Evolutionary conservation across 2,329 filamentous ascomycete genomes (phyloP).

Genomic region (Lecanicillium sp.): DNA sequence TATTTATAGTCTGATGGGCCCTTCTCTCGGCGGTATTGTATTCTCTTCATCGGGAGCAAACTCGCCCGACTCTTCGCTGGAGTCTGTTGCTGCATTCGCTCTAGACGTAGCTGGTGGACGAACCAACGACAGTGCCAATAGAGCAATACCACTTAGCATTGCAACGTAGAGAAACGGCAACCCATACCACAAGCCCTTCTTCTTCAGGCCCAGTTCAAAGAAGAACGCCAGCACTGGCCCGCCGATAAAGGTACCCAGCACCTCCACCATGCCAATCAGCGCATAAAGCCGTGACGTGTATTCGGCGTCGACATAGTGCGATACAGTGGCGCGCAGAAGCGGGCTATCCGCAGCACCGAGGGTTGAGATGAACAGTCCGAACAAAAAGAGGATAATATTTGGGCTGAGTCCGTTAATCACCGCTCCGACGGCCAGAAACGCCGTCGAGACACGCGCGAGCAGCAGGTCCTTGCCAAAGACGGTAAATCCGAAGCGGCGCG

Average conservation of each 20-base stretch:
- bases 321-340: constrained; percentile 30
- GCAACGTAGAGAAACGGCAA: constrained; percentile 33
- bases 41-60: constrained; percentile 12
- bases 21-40: not conserved
- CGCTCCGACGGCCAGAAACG: constrained; percentile 22
- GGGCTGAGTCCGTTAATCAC: constrained; percentile 26
- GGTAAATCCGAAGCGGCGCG: constrained; percentile 23
- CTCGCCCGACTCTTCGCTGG: constrained; percentile 14
- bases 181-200: constrained; percentile 27
- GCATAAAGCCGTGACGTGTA: constrained; percentile 34
- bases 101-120: constrained; percentile 19
- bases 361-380: constrained; percentile 27
- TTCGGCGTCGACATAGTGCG: constrained; percentile 28
- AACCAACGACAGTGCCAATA: constrained; percentile 22
- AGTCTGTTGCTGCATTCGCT: constrained; percentile 11
- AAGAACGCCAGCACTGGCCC: constrained; percentile 30
- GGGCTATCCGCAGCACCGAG: constrained; percentile 31
- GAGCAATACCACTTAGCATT: constrained; percentile 19
- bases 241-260: constrained; percentile 30
- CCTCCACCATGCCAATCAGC: constrained; percentile 31
- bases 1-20: not conserved
- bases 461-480: constrained; percentile 29
- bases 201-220: constrained; percentile 27
- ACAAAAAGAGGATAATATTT: constrained; percentile 24
- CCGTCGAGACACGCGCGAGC: constrained; percentile 24